Conservation (phyloP, 2,329 filamentous ascomycete genomes). For the Pseudogymnoascus destructans region DNA sequence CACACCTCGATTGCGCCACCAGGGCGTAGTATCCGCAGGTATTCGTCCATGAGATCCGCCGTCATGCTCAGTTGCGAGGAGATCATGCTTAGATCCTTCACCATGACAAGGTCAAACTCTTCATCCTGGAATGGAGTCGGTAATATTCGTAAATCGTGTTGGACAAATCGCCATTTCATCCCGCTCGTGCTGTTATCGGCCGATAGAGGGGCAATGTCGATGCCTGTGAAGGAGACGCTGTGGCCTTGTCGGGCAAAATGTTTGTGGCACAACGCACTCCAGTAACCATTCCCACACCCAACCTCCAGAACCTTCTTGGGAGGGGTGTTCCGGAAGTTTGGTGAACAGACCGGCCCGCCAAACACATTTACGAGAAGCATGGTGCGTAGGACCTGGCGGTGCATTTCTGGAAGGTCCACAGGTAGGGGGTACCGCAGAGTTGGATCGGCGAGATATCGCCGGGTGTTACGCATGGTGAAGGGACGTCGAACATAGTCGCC, state of each 20-base stretch:
- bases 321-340: slow-evolving; percentile 49
- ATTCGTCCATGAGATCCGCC: slow-evolving; percentile 51
- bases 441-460: slow-evolving; percentile 67
- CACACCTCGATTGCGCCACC: slow-evolving; percentile 77
- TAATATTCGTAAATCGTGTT: slow-evolving; percentile 65
- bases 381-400: slow-evolving; percentile 75
- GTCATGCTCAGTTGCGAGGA: slow-evolving; percentile 45
- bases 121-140: slow-evolving; percentile 68
- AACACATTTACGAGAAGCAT: slow-evolving; percentile 71
- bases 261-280: slow-evolving; percentile 79
- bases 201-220: slow-evolving; percentile 67
- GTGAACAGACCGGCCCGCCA: slow-evolving; percentile 65
- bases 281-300: slow-evolving; percentile 77
- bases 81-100: slow-evolving; percentile 66
- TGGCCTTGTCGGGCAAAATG: slow-evolving; percentile 60
- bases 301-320: slow-evolving; percentile 73
- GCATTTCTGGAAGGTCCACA: slow-evolving; percentile 73
- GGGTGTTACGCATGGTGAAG: slow-evolving; percentile 62
- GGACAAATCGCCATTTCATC: slow-evolving; percentile 78
- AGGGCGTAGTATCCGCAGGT: slow-evolving; percentile 60
- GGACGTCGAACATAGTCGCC: slow-evolving; percentile 29
- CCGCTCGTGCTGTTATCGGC: slow-evolving; percentile 51
- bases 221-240: slow-evolving; percentile 62
- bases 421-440: slow-evolving; percentile 70
- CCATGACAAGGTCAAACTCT: slow-evolving; percentile 78